Evolutionary conservation across 306 rosid species (phyloP), one percentile per base, ranked within the genome.

Genomic region (Benincasa hispida): DNA sequence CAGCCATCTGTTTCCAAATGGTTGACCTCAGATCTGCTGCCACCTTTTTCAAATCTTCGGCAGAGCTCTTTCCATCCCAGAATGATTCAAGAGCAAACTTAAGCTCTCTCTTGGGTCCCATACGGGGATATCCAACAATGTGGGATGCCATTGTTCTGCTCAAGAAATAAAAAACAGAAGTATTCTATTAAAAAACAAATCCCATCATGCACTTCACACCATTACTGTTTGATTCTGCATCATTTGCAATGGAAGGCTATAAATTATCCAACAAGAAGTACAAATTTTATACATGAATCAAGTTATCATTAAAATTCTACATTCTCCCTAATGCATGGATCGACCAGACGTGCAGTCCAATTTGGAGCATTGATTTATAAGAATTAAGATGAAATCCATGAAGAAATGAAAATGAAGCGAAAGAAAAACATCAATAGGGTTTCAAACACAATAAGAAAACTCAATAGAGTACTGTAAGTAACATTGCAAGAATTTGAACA

Each of bases 31-130:
- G 85, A 63, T 81, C 86, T 8, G 90, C 85, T 39, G 90, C 90
- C 81, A 85, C 90, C 72, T 81, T 83, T 56, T 89, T 80, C 84
- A 91, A 76, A 17, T 88, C 89, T 11, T 85, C 89, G 0, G 92
- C 89, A 39, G 86, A 84, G 74, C 83, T 89, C 86, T 89, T 91
- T 24, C 92, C 91, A 76, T 89, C 95, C 97, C 97, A 91, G 79
- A 88, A 91, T 21, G 94, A 91, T 76, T 91, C 97, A 86, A 91
- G 78, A 67, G 90, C 87, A 81, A 88, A 88, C 80, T 88, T 88
- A 54, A 88, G 86, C 84, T 88, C 92, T 78, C 97, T 88, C 88
- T 91, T 91, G 59, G 97, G 95, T 53, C 97, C 97, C 88, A 91
- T 80, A 74, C 95, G 91, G 69, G 97, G 97, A 84, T 89, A 89